phyloP scores from a whole-genome alignment of 2,329 filamentous ascomycete species.

The Talaromyces sp. region DNA sequence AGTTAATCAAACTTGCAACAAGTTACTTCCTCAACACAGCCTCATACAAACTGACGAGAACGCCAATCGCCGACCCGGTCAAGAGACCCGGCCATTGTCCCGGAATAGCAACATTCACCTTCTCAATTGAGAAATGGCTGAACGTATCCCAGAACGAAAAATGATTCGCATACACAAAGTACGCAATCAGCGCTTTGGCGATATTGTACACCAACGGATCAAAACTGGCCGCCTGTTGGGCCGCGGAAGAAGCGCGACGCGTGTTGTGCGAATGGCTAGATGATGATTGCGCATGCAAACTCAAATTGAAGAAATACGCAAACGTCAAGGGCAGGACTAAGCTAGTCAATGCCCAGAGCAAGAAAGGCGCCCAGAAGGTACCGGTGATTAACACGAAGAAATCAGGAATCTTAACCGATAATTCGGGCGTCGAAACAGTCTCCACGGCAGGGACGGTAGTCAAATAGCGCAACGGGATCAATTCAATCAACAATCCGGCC shows the following conservation, averaged over 20 bases:
- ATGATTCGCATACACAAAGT: conserved; percentile 65
- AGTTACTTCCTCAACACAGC: conserved; percentile 40
- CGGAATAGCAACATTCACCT: conserved; percentile 35
- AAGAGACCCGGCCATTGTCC: conserved; percentile 37
- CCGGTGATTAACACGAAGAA: conserved; percentile 70
- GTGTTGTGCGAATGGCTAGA: conserved; percentile 22
- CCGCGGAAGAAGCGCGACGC: conserved; percentile 22
- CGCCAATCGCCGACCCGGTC: conserved; percentile 38
- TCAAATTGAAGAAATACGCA: conserved; percentile 90
- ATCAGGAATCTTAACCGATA: conserved; percentile 68
- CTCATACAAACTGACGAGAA: conserved; percentile 42
- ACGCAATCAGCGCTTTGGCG: conserved; percentile 74
- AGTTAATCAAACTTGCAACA: neutral
- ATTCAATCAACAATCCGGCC: conserved; percentile 61
- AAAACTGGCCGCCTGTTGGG: conserved; percentile 40
- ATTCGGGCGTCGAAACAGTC: conserved; percentile 52
- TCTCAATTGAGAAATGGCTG: conserved; percentile 31
- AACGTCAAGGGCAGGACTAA: conserved; percentile 63
- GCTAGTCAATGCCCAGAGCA: conserved; percentile 70
- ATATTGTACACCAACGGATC: conserved; percentile 91
- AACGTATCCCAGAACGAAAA: conserved; percentile 37
- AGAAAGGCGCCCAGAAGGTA: conserved; percentile 77
- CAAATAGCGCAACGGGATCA: conserved; percentile 67
- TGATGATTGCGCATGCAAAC: conserved; percentile 43
- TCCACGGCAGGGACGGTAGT: conserved; percentile 64